Evolutionary conservation across 129 eudicot species (phyloP).

Genomic region (Sambucus nigra): DNA sequence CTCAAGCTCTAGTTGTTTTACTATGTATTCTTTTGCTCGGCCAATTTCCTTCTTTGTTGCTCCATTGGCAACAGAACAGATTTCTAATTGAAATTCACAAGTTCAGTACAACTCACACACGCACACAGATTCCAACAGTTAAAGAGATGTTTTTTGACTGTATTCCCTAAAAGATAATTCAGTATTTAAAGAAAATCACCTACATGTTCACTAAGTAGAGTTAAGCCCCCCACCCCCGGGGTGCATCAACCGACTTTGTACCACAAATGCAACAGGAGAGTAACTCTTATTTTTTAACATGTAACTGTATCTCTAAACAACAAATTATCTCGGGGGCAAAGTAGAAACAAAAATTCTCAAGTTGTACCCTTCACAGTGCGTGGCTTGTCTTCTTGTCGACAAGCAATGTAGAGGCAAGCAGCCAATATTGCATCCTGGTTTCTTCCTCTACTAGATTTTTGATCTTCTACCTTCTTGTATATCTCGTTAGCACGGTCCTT

Average conservation of each 20-base stretch:
- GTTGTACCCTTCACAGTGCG: slow-evolving; percentile 22
- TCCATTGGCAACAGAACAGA: slow-evolving; percentile 24
- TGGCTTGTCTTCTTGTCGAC: slow-evolving; percentile 23
- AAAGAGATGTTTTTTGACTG: no score
- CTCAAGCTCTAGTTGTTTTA: slow-evolving; percentile 19
- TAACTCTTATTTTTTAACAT: no score
- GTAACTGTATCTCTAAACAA: no score
- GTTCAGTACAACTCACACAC: slow-evolving; percentile 7
- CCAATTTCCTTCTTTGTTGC: slow-evolving; percentile 35
- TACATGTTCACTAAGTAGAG: no score
- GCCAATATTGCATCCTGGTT: slow-evolving; percentile 28
- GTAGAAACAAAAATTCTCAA: not conserved
- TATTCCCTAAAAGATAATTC: no score
- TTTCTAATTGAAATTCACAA: slow-evolving; percentile 19
- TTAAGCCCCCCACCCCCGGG: no score
- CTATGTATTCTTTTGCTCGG: slow-evolving; percentile 23
- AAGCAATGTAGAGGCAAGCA: slow-evolving; percentile 27
- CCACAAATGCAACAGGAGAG: no score
- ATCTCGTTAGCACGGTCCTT: slow-evolving; percentile 32
- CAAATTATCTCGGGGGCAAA: not conserved
- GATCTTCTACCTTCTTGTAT: slow-evolving; percentile 30
- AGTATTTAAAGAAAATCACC: no score
- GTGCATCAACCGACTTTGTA: no score
- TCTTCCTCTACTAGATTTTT: slow-evolving; percentile 23
- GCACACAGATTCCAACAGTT: no score